Evolutionary conservation across 2,329 filamentous ascomycete genomes (phyloP).

Genomic region (Juglanconis sp.): DNA sequence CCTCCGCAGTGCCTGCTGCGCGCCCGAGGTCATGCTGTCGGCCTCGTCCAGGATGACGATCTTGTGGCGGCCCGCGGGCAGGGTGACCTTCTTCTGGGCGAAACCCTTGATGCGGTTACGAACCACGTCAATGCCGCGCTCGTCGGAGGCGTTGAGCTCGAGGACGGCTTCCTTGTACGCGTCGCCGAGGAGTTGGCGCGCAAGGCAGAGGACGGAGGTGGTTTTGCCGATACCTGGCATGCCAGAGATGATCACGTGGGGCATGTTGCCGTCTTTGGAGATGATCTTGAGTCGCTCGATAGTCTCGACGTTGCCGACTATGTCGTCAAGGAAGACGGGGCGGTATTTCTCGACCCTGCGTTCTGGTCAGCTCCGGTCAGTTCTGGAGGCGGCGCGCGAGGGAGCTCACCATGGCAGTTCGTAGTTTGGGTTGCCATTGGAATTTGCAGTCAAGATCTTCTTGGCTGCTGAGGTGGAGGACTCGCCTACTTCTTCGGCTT

Average conservation of each 20-base stretch:
- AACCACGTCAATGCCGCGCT: slow-evolving; percentile 95
- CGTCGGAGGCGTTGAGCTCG: slow-evolving; percentile 94
- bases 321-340: slow-evolving; percentile 89
- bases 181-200: slow-evolving; percentile 84
- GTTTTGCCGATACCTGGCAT: slow-evolving; percentile 99
- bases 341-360: slow-evolving; percentile 96
- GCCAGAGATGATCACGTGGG: slow-evolving; percentile 97
- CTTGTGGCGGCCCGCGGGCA: slow-evolving; percentile 88
- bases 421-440: slow-evolving; percentile 56
- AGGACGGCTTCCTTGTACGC: slow-evolving; percentile 96
- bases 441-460: slow-evolving; percentile 47
- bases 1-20: slow-evolving; percentile 87
- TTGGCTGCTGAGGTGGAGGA: slow-evolving; percentile 60
- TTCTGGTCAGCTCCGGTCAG: slow-evolving; percentile 20
- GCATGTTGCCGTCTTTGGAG: slow-evolving; percentile 98
- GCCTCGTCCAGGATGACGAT: slow-evolving; percentile 97
- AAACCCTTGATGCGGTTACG: slow-evolving; percentile 97
- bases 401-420: slow-evolving; percentile 72
- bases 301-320: slow-evolving; percentile 96
- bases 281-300: slow-evolving; percentile 98
- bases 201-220: slow-evolving; percentile 89
- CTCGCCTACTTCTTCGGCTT: slow-evolving; percentile 53
- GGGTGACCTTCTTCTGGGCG: slow-evolving; percentile 96
- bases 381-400: not conserved
- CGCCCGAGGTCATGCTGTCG: slow-evolving; percentile 95